Evolutionary conservation across 2,329 filamentous ascomycete genomes (phyloP).

Genomic region (Peltaster fructicola): DNA sequence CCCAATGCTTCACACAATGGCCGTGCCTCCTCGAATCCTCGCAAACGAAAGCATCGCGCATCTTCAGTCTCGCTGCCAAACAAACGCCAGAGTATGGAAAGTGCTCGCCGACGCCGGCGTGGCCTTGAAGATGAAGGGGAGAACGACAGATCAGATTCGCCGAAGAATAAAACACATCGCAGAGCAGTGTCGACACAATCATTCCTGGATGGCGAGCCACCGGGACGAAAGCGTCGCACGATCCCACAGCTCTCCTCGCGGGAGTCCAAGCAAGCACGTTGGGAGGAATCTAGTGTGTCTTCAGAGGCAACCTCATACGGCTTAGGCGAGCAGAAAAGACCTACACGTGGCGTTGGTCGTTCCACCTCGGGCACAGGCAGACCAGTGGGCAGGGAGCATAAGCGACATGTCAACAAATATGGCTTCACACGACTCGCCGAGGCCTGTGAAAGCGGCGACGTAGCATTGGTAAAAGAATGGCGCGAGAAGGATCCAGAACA

Average conservation of each 20-base stretch:
- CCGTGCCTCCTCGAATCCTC: conserved; percentile 15
- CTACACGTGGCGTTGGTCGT: conserved; percentile 38
- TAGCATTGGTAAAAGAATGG: conserved; percentile 58
- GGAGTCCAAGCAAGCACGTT: conserved; percentile 22
- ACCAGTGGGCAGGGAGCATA: conserved; percentile 46
- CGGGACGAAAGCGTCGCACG: conserved; percentile 20
- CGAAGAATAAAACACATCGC: conserved; percentile 39
- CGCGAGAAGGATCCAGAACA: conserved; percentile 69
- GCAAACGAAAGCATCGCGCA: conserved; percentile 21
- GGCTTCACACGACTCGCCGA: conserved; percentile 82
- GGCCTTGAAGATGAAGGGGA: conserved; percentile 14
- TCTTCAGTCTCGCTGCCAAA: conserved; percentile 18
- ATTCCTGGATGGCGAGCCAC: conserved; percentile 35
- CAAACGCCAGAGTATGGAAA: conserved; percentile 16
- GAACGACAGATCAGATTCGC: conserved; percentile 38
- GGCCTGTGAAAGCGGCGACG: conserved; percentile 70
- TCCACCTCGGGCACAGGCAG: conserved; percentile 31
- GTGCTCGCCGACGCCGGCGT: conserved; percentile 11
- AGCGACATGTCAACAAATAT: conserved; percentile 80
- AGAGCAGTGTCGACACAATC: conserved; percentile 49
- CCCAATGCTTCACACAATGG: conserved; percentile 6
- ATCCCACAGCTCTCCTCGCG: conserved; percentile 32
- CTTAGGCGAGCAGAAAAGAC: conserved; percentile 40
- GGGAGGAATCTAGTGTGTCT: conserved; percentile 44
- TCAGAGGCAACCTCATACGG: conserved; percentile 32